A percentile compares a stretch with the other conserved stretches of the same genome.
Conservation (phyloP, 2,329 filamentous ascomycete genomes). For the Trichophyton simii region DNA sequence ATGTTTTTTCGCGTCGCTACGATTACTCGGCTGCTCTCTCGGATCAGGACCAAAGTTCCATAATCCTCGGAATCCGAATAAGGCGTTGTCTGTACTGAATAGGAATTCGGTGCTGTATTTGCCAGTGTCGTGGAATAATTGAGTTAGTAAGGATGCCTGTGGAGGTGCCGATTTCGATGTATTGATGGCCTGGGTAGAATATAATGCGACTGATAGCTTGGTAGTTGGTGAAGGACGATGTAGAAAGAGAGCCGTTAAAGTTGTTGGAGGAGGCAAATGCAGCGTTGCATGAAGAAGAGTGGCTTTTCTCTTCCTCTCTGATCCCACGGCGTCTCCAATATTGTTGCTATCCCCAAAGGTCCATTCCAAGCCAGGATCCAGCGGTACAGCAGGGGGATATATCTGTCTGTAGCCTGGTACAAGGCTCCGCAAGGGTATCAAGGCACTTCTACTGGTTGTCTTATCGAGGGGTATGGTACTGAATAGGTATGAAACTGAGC, state of each 20-base stretch:
- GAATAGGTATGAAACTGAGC: slow-evolving; percentile 94
- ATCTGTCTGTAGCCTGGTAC: slow-evolving; percentile 74
- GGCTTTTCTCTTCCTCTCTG: slow-evolving; percentile 18
- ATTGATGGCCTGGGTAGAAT: slow-evolving; percentile 29
- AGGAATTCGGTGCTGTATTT: slow-evolving; percentile 83
- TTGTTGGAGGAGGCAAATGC: slow-evolving; percentile 54
- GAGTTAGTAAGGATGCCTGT: slow-evolving; percentile 34
- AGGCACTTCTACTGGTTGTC: slow-evolving; percentile 54
- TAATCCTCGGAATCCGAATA: slow-evolving; percentile 74
- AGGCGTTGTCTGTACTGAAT: slow-evolving; percentile 80
- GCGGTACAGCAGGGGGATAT: slow-evolving; percentile 31
- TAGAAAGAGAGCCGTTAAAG: slow-evolving; percentile 74
- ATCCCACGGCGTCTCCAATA: neutral
- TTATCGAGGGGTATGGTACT: slow-evolving; percentile 66
- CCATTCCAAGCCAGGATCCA: slow-evolving; percentile 11
- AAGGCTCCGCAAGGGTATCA: slow-evolving; percentile 63
- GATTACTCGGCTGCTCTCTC: slow-evolving; percentile 13
- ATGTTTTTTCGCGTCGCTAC: neutral
- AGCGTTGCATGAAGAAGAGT: slow-evolving; percentile 36
- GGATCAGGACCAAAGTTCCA: slow-evolving; percentile 82
- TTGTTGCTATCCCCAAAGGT: neutral
- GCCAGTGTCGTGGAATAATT: slow-evolving; percentile 58
- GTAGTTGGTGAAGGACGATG: slow-evolving; percentile 63
- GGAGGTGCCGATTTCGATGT: slow-evolving; percentile 34
- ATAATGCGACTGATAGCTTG: slow-evolving; percentile 60